Evolutionary conservation across 73 alveolate species (phyloP).

Genomic region (Paramecium octaurelia): DNA sequence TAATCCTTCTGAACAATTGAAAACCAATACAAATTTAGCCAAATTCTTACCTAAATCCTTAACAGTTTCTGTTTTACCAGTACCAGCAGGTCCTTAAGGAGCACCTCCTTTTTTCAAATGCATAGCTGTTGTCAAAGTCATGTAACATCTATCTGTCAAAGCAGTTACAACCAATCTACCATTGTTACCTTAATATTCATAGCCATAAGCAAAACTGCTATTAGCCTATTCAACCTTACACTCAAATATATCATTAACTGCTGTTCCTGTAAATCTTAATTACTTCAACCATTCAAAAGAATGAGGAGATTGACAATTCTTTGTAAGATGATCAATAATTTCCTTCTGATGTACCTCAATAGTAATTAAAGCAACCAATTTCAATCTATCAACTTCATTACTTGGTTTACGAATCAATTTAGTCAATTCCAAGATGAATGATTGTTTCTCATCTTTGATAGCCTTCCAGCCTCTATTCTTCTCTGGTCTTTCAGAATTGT

Average conservation of each 20-base stretch:
- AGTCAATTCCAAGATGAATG: slow-evolving; percentile 56
- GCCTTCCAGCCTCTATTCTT: slow-evolving; percentile 54
- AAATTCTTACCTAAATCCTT: slow-evolving; percentile 99
- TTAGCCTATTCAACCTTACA: slow-evolving; percentile 90
- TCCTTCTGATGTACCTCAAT: slow-evolving; percentile 96
- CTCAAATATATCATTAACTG: slow-evolving; percentile 75
- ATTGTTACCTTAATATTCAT: slow-evolving; percentile 99
- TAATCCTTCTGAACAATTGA: slow-evolving; percentile 99
- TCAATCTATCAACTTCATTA: slow-evolving; percentile 71
- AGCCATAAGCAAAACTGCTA: slow-evolving; percentile 94
- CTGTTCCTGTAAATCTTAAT: slow-evolving; percentile 79
- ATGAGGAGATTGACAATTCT: slow-evolving; percentile 68
- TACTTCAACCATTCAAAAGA: slow-evolving; percentile 95
- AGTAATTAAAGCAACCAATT: slow-evolving; percentile 92
- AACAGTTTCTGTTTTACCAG: slow-evolving; percentile 99
- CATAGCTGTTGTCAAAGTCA: slow-evolving; percentile 97
- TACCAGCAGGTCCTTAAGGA: slow-evolving; percentile 99
- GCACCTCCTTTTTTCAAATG: slow-evolving; percentile 99
- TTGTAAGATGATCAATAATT: slow-evolving; percentile 77
- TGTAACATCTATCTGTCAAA: slow-evolving; percentile 99
- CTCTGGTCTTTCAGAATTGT: slow-evolving; percentile 63
- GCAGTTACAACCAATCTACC: slow-evolving; percentile 99
- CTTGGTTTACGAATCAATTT: slow-evolving; percentile 64
- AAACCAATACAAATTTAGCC: slow-evolving; percentile 98
- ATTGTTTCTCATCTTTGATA: slow-evolving; percentile 53